phyloP scores from a whole-genome alignment of 345 rosid genomes.

The Eucalyptus marginata region DNA sequence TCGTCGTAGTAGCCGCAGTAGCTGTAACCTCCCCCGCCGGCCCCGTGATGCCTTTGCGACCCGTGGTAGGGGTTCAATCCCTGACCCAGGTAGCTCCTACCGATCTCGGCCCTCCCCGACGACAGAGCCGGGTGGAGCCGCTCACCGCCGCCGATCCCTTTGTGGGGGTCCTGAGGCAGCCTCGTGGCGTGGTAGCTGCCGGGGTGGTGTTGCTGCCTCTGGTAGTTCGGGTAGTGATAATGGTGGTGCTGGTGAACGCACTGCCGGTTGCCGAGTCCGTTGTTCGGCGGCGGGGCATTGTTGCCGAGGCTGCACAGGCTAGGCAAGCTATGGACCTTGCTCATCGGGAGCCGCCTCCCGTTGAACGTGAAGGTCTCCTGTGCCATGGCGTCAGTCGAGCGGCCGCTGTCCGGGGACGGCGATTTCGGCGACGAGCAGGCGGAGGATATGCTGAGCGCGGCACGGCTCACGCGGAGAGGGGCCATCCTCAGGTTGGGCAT shows the following conservation, averaged over 20 bases:
- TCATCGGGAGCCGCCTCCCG: constrained; percentile 21
- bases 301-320: constrained; percentile 28
- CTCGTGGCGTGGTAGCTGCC: constrained; percentile 10
- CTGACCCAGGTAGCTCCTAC: constrained; percentile 1
- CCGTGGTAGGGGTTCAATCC: not conserved
- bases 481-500: constrained; percentile 2
- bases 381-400: not conserved
- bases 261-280: not conserved
- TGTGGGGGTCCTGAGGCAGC: constrained; percentile 13
- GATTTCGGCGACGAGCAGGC: constrained; percentile 54
- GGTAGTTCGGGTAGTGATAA: constrained; percentile 9
- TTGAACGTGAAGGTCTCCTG: constrained; percentile 4
- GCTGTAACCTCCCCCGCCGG: constrained; percentile 2
- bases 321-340: constrained; percentile 67
- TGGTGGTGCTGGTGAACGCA: constrained; percentile 12
- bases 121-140: not conserved
- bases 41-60: constrained; percentile 5
- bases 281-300: not conserved
- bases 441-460: constrained; percentile 39
- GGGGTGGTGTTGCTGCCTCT: constrained; percentile 2
- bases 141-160: not conserved
- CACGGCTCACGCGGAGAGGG: constrained; percentile 14
- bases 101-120: constrained; percentile 1
- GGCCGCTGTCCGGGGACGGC: constrained; percentile 36
- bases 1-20: constrained; percentile 18